Conservation (phyloP, 768 basidiomycete genomes). For the Boletus fagicola region DNA sequence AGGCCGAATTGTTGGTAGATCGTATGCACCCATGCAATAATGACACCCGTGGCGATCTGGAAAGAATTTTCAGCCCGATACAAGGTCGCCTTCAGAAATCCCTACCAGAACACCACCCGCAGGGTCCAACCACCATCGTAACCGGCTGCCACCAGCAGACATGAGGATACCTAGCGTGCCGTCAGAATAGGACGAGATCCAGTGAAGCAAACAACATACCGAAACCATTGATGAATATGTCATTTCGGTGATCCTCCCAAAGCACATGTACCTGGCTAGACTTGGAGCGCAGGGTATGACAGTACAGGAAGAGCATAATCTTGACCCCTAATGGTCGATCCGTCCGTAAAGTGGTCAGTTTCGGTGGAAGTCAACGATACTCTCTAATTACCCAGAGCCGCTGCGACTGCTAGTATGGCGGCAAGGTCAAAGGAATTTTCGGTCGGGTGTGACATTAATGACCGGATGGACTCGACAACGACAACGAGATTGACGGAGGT, state of each 20-base stretch:
- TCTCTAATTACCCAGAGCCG: conserved; percentile 59
- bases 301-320: conserved; percentile 83
- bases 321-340: conserved; percentile 62
- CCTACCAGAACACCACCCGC: conserved; percentile 73
- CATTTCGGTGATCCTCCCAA: conserved; percentile 97
- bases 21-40: conserved; percentile 73
- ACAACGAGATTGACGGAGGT: conserved; percentile 87
- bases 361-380: not conserved
- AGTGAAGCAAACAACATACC: conserved; percentile 39
- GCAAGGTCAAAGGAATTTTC: conserved; percentile 69
- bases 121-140: conserved; percentile 83
- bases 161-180: conserved; percentile 65
- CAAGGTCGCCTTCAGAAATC: conserved; percentile 1
- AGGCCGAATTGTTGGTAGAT: conserved; percentile 80
- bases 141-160: conserved; percentile 78
- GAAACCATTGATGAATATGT: conserved; percentile 80
- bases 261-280: conserved; percentile 93
- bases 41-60: conserved; percentile 78
- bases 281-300: conserved; percentile 69
- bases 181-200: not conserved
- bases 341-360: not conserved
- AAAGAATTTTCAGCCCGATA: not conserved
- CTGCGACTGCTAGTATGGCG: conserved; percentile 77
- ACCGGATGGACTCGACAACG: conserved; percentile 80
- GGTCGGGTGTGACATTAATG: conserved; percentile 61